Percentiles rank a stretch among this genome's conserved stretches.
Conservation (phyloP, 2,329 filamentous ascomycete species). For the Hansfordia pulvinata region DNA sequence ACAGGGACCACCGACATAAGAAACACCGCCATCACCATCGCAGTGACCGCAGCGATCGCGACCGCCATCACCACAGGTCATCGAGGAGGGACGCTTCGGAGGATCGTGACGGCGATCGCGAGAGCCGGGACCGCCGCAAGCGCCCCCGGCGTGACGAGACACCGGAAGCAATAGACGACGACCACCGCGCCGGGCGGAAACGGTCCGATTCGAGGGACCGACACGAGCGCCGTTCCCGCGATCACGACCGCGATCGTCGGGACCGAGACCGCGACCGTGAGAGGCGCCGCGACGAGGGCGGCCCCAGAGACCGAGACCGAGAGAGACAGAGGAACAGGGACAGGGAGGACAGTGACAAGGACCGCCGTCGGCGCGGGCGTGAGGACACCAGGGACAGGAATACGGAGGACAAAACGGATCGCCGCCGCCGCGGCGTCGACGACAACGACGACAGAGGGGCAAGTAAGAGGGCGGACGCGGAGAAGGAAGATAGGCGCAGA, state of each 20-base stretch:
- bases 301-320: conserved; percentile 10
- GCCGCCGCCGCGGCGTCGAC: no score
- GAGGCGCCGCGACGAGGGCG: not conserved
- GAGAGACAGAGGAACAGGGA: conserved; percentile 4
- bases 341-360: no score
- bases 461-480: no score
- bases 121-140: conserved; percentile 11
- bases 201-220: conserved; percentile 3
- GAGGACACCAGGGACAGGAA: no score
- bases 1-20: conserved; percentile 32
- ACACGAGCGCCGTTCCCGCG: no score
- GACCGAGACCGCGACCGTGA: conserved; percentile 8
- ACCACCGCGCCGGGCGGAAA: conserved; percentile 5
- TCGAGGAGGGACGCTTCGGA: conserved; percentile 20
- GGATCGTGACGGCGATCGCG: conserved; percentile 7
- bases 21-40: conserved; percentile 23
- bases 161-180: conserved; percentile 7
- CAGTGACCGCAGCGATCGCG: conserved; percentile 30
- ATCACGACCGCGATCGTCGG: conserved; percentile 8
- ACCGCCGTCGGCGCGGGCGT: no score
- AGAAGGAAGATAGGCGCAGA: no score
- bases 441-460: no score
- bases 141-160: conserved; percentile 25
- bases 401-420: no score
- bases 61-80: no score